Base-by-base conservation (phyloP, 2,329 filamentous ascomycete species). In the Colletotrichum tofieldiae region DNA sequence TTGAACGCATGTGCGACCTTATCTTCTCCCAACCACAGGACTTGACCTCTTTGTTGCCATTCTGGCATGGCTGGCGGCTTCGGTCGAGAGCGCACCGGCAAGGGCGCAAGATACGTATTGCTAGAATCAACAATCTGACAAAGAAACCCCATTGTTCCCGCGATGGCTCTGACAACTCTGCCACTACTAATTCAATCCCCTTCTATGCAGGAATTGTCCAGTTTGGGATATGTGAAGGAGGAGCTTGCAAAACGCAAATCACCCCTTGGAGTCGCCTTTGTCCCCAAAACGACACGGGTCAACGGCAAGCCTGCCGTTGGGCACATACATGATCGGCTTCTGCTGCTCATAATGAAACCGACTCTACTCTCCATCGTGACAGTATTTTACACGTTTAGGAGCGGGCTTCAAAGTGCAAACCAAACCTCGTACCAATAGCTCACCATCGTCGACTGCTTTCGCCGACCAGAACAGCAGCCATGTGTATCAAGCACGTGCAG, bases 401-500 rank as follows among this genome's bases (percentile, higher is more conserved):
- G 35, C n/a, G 54, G 54, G 35, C 54, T 56, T 39, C 52, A 39
- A 37, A 55, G 20, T 37, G 32, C 52, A 37, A 23, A 55, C 3
- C 20, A 9, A 37, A 35, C 8, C 9, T n/a, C 54, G 7, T 6
- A 56, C n/a, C 18, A 9, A 18, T 32, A 32, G 29, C 29, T 32
- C 29, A 55, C 32, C 52, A 16, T 39, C 52, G 6, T 29, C 35
- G 20, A 20, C n/a, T 26, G 7, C 23, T n/a, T 35, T 45, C 5
- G 39, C 29, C 39, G 16, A 23, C 9, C 12, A 16, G 26, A 6
- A n/a, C 16, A 9, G 43, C 63, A n/a, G 23, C 20, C 43, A 72
- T 72, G 69, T 72, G 69, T 32, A 72, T 72, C 58, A 54, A 55
- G 26, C 69, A 72, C 32, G 14, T 41, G 14, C 69, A 72, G 37